These are phyloP conservation scores for Sporisorium exsertum DNA, from an alignment of 1,284 basidiomycete genomes.

Conservation along the genomic window DNA sequence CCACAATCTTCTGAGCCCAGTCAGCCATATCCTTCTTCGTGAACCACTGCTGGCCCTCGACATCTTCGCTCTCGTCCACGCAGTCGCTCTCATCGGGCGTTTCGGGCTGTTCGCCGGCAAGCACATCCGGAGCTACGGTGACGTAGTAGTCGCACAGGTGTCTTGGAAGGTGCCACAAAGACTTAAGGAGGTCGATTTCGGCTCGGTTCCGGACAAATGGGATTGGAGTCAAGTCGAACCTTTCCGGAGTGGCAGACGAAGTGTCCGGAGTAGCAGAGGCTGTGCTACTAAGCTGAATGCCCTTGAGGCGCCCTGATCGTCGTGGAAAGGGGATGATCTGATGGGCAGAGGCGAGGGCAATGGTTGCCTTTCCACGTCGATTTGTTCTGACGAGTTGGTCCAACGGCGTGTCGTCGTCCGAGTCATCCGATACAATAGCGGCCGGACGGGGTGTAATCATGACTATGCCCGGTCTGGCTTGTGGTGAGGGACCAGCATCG, in stretches of 20 bases:
- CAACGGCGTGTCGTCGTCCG: slow-evolving; percentile 11
- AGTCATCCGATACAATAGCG: neutral
- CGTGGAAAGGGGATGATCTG: neutral
- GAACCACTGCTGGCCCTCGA: neutral
- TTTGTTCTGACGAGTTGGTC: neutral
- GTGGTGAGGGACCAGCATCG: neutral
- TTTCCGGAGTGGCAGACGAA: neutral
- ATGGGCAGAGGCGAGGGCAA: neutral
- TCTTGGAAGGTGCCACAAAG: neutral
- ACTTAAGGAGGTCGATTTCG: neutral
- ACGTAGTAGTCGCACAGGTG: neutral
- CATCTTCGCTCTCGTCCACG: neutral
- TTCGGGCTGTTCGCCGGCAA: neutral
- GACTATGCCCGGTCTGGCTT: neutral
- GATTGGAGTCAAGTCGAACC: neutral
- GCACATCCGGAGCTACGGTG: neutral
- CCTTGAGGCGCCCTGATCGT: neutral
- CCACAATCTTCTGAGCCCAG: neutral
- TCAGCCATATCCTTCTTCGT: neutral
- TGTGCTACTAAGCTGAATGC: neutral
- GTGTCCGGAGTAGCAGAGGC: neutral
- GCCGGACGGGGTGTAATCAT: neutral
- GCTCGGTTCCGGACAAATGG: neutral
- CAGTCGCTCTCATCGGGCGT: neutral
- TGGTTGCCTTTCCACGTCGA: neutral